A percentile compares a stretch with the other conserved stretches of the same genome.
phyloP scores from a whole-genome alignment of 805 yeast genomes.

The Lipomyces yamadae region DNA sequence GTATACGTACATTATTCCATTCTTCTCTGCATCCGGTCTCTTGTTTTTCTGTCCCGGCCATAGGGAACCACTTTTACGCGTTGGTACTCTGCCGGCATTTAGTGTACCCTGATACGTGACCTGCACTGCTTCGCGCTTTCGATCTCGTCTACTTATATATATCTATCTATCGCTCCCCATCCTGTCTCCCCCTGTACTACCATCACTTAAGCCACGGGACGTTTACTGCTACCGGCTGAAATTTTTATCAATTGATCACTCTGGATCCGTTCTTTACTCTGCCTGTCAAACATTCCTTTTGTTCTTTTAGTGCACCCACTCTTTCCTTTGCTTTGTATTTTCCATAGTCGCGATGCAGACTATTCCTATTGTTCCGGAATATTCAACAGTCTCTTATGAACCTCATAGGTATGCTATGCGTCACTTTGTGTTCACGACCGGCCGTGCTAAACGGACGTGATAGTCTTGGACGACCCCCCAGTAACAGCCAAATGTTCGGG shows the following conservation, averaged over 20 bases:
- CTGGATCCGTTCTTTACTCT: background rate
- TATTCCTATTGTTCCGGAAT: background rate
- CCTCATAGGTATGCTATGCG: background rate
- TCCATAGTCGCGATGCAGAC: conserved; percentile 1
- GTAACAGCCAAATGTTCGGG: background rate
- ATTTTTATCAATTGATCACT: background rate
- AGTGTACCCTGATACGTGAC: background rate
- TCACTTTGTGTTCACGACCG: background rate
- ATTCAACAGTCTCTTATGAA: background rate
- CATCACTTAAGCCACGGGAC: background rate
- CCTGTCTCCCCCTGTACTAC: background rate
- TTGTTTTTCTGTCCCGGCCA: background rate
- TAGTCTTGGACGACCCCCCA: background rate
- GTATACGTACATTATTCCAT: background rate
- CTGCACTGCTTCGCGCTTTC: background rate
- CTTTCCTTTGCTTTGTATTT: background rate
- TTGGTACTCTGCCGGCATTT: background rate
- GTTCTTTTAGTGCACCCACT: background rate
- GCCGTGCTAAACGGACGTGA: background rate
- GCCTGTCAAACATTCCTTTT: background rate
- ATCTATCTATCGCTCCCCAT: background rate
- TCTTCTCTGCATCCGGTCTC: background rate
- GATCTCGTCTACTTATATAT: background rate
- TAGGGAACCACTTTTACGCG: background rate
- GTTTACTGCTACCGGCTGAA: background rate